Evolutionary conservation across 495 filamentous ascomycete species (phyloP), one percentile per base, ranked within the genome.

Genomic region (Lasiosphaeriaceae sp.): DNA sequence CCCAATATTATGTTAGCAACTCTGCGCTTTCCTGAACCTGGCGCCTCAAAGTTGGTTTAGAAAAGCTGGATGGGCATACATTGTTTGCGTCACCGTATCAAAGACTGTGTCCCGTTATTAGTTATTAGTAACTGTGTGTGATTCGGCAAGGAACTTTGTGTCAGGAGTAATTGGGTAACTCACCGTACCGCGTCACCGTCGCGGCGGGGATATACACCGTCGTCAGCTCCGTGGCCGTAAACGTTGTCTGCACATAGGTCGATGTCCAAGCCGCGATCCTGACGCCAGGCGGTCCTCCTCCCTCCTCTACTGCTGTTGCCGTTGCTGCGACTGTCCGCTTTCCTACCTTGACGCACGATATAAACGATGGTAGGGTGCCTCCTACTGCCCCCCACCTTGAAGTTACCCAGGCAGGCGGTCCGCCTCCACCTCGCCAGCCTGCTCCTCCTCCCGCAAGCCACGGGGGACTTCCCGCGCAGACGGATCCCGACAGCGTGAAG

Each of bases 201-300:
- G 16, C 17, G 2, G 54, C 43, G 0, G 58, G 49, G 5, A 61
- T 8, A 14, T 53, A 48, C 5, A 20, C 34, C 1, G 58, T 61
- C 34, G 58, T 31, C 9, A 37, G 23, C 20, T 43, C 16, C 4
- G 58, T 61, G 8, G 41, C 54, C 11, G 58, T 61, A 23, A 53
- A 61, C 11, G 58, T 61, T n/a, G 58, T 61, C 58, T 61, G 48
- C 16, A 44, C 48, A 22, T 26, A 47, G 1, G 58, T 61, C 39
- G 54, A 44, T 12, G 58, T 61, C 48, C 29, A 53, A 2, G 58
- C 58, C 2, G 53, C 53, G 34, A 55, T 43, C 47, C 24, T 41
- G 19, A 31, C 26, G 4, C 26, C 26, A 9, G 26, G 4, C 3
- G 26, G 26, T 31, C 26, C 26, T 4, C 26, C 26, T 4, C n/a